Conservation (phyloP, 2,329 filamentous ascomycete species). For the Trichoderma guizhouense region DNA sequence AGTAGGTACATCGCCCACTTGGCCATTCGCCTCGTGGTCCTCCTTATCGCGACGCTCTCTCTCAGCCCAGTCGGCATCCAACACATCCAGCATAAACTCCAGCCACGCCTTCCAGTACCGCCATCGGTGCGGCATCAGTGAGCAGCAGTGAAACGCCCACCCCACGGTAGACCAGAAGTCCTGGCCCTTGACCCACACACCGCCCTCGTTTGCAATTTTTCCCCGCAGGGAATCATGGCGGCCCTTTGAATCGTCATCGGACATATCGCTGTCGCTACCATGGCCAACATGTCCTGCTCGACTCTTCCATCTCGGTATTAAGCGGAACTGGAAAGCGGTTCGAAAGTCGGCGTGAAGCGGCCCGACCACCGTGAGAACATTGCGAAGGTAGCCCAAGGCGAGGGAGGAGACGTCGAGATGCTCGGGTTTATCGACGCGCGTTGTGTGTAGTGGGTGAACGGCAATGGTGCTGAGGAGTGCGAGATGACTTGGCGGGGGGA, state of each 20-base stretch:
- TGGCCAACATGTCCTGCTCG: conserved; percentile 36
- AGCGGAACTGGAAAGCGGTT: conserved; percentile 68
- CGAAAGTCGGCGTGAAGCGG: conserved; percentile 66
- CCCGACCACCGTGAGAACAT: conserved; percentile 62
- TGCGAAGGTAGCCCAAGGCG: conserved; percentile 67
- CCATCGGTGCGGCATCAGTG: conserved; percentile 71
- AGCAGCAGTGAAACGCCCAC: conserved; percentile 91
- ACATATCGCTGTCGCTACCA: conserved; percentile 40
- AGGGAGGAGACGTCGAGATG: conserved; percentile 61
- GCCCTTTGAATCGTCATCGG: conserved; percentile 40
- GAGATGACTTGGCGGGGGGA: conserved; percentile 70
- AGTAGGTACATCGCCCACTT: conserved; percentile 24
- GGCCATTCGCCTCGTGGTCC: conserved; percentile 24
- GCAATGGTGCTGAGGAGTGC: conserved; percentile 75
- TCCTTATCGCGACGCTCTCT: conserved; percentile 49
- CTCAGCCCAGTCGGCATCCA: conserved; percentile 68
- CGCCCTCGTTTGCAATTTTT: conserved; percentile 59
- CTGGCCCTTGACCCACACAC: conserved; percentile 71
- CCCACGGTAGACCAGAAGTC: conserved; percentile 89
- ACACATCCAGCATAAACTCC: conserved; percentile 70
- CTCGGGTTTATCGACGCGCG: conserved; percentile 60
- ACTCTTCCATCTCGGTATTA: conserved; percentile 29
- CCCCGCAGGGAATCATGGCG: conserved; percentile 54
- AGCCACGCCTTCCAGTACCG: conserved; percentile 78
- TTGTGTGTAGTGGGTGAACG: conserved; percentile 79